A percentile compares a stretch with the other conserved stretches of the same genome.
These are phyloP conservation scores for Coemansia biformis DNA, from an alignment of 192 early-diverging fungal species.

Conservation along the genomic window DNA sequence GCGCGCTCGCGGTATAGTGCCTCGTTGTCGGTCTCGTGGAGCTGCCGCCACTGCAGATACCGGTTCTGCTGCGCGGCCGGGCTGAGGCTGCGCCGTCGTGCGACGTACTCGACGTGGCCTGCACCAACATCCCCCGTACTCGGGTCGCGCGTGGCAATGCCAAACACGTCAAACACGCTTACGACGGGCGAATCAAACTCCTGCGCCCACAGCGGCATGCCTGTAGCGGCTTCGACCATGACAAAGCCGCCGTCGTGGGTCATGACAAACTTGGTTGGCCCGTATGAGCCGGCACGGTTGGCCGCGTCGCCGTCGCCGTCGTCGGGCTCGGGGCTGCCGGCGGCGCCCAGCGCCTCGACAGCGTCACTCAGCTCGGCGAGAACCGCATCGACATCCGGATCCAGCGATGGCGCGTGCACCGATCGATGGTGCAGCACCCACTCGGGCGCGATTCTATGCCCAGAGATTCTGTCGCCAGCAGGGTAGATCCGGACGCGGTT, in stretches of 20 bases:
- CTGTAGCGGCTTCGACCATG: slow-evolving; percentile 35
- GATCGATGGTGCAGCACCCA: slow-evolving; percentile 46
- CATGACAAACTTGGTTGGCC: slow-evolving; percentile 38
- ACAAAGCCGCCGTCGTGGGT: slow-evolving; percentile 44
- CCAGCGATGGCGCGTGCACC: slow-evolving; percentile 26
- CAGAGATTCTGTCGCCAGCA: neutral
- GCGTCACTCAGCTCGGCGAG: slow-evolving; percentile 54
- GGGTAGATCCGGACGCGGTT: slow-evolving; percentile 36
- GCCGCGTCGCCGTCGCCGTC: slow-evolving; percentile 9
- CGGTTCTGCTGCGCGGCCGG: slow-evolving; percentile 25
- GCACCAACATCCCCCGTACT: neutral
- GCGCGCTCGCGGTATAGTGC: slow-evolving; percentile 8
- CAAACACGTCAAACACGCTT: slow-evolving; percentile 56
- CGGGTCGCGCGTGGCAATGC: slow-evolving; percentile 16
- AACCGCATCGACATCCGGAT: slow-evolving; percentile 29
- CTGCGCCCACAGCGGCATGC: slow-evolving; percentile 53
- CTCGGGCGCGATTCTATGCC: slow-evolving; percentile 9
- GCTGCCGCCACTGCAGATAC: slow-evolving; percentile 22
- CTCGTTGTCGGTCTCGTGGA: slow-evolving; percentile 22
- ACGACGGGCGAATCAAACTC: slow-evolving; percentile 53
- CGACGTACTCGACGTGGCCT: slow-evolving; percentile 21
- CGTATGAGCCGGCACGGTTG: slow-evolving; percentile 12
- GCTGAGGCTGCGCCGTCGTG: slow-evolving; percentile 28
- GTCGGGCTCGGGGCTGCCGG: neutral
- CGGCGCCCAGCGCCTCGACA: slow-evolving; percentile 51